Evolutionary conservation across 352 stramenopile species (phyloP), one percentile per base, ranked within the genome.

Genomic region (Blastocystis sp.): DNA sequence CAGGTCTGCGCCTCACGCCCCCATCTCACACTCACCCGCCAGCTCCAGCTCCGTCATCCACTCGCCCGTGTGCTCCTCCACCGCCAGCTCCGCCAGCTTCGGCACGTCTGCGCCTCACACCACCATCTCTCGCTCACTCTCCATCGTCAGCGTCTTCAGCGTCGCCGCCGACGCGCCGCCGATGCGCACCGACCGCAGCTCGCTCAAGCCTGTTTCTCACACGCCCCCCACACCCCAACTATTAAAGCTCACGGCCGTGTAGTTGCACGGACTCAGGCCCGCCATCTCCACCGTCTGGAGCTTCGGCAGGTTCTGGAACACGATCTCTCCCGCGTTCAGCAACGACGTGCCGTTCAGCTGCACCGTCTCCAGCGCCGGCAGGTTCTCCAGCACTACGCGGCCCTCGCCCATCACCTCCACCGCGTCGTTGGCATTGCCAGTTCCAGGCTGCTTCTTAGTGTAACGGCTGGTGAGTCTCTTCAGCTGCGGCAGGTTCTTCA

Each of bases 271-370:
- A 2, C 17, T 9, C 64, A n/a, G 6, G 17, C 17, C 64, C 14
- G 11, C 64, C 34, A 48, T n/a, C 17, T 54, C 14, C 10, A 74
- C 17, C 7, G 17, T 24, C 21, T 74, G 2, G 7, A 74, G 14
- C 34, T 54, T 74, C 10, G 64, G 64, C 17, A 74, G 64, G 17
- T 52, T 74, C 43, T 52, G 64, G 17, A 74, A 42, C 3, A 54
- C n/a, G 24, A 52, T 19, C 21, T 34, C 4, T n/a, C 45, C 64
- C 21, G 19, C 17, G 34, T 21, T 74, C 64, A 74, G 34, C 17
- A 74, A 28, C 9, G 64, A 38, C 24, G 34, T 52, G 34, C 64
- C 64, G 34, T 45, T 43, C 1, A 74, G 24, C 17, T 74, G 21
- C 7, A 74, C 21, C 21, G 21, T 11, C 14, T 74, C 24, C 17